Evolutionary conservation across 768 basidiomycete species (phyloP), one percentile per base, ranked within the genome.

Genomic region (Lactifluus echinatus): DNA sequence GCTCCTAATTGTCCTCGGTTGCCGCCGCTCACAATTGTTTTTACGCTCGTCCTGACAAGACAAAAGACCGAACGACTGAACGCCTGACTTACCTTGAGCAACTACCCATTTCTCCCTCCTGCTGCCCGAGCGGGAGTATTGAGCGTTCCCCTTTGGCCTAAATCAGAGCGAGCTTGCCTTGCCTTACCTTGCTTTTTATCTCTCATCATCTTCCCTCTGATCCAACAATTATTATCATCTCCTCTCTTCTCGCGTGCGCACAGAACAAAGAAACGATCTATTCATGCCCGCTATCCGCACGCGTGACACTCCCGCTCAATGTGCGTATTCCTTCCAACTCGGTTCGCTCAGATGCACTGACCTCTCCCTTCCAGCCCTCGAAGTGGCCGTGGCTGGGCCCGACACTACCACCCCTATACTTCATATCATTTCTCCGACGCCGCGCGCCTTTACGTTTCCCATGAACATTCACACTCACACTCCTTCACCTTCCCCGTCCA

Each of bases 201-300:
- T 54, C 42, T 50, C 53, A 34, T 24, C 21, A 24, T 2, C 53
- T 43, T 36, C 42, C 40, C 56, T 50, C 55, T 40, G 60, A 52
- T 48, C 14, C 50, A 37, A 28, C 45, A 53, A 43, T 46, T 40
- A 57, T 51, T 45, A 42, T 36, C 36, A 17, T 36, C 34, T 53
- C 49, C 15, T 43, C 50, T 8, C 45, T 52, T 52, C 45, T 51
- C 47, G 51, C 40, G 52, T 24, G 45, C 40, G 39, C 31, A 49
- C 21, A 49, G 17, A 56, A 56, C 48, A 55, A 55, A 42, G 47
- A 15, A 31, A 49, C 74, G 71, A 82, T 79, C 40, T 19, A 7
- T 42, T 43, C 78, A 88, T 88, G 86, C 86, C 86, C 71, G 84
- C 84, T 50, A 76, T 82, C 67, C 85, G 86, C 74, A 87, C 85